These are phyloP conservation scores for Didymella segeticola DNA, from an alignment of 2,329 filamentous ascomycete species.

Conservation along the genomic window DNA sequence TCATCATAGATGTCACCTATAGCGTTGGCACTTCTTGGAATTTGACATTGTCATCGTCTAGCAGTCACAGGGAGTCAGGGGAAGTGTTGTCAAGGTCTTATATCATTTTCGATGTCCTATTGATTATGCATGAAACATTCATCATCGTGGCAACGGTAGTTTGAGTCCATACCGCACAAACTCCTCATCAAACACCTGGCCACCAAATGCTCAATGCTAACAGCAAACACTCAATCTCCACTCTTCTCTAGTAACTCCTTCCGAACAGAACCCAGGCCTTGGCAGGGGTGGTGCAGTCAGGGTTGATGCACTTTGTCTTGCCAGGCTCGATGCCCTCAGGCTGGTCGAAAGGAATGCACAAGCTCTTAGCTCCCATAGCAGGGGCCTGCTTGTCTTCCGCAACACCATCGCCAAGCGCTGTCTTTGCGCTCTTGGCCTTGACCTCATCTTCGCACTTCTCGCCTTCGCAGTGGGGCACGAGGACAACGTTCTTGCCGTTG, in stretches of 20 bases:
- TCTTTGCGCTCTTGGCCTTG: conserved; percentile 87
- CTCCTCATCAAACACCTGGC: conserved; percentile 28
- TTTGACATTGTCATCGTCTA: neutral
- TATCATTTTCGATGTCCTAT: conserved; percentile 9
- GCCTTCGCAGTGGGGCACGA: conserved; percentile 88
- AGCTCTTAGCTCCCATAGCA: conserved; percentile 77
- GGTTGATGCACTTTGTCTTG: conserved; percentile 90
- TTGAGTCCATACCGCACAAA: conserved; percentile 19
- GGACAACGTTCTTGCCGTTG: conserved; percentile 88
- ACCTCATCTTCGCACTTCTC: conserved; percentile 90
- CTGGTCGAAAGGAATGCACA: conserved; percentile 86
- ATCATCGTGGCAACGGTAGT: conserved; percentile 5
- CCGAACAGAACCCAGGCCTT: conserved; percentile 95
- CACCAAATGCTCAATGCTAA: conserved; percentile 29
- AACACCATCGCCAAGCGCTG: conserved; percentile 71
- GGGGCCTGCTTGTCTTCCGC: conserved; percentile 75
- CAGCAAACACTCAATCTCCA: conserved; percentile 1
- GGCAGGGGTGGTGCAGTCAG: conserved; percentile 77
- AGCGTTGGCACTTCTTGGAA: neutral
- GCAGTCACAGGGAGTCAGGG: neutral
- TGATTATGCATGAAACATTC: conserved; percentile 6
- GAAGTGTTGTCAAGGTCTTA: neutral
- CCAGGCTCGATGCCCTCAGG: conserved; percentile 78
- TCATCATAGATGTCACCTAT: neutral
- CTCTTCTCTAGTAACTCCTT: conserved; percentile 49